Percentiles rank a stretch among this genome's conserved stretches.
These are phyloP conservation scores for Ceratocystiopsis minuta DNA, from an alignment of 2,329 filamentous ascomycete genomes.

Conservation along the genomic window DNA sequence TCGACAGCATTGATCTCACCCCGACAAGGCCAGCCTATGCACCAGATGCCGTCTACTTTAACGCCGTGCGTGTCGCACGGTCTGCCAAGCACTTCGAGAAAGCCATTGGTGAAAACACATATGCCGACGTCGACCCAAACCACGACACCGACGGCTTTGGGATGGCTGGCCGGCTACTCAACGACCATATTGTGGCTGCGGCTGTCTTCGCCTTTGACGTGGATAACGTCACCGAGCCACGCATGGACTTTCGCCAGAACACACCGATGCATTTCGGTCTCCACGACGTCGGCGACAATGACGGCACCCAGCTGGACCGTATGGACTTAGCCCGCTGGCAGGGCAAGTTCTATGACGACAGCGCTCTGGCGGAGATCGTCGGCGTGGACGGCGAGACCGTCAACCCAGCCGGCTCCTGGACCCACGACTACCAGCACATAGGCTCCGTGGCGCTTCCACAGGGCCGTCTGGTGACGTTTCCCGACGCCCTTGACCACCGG, in stretches of 20 bases:
- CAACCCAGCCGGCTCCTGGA: not conserved
- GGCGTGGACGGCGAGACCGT: too few relatives aligned
- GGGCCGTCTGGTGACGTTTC: constrained; percentile 26
- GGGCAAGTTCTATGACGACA: constrained; percentile 3
- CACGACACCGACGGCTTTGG: not conserved
- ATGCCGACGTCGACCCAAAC: too few relatives aligned
- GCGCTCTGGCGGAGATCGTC: constrained; percentile 8
- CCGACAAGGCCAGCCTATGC: constrained; percentile 33
- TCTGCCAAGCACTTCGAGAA: too few relatives aligned
- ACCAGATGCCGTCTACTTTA: constrained; percentile 7
- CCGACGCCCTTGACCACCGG: constrained; percentile 25
- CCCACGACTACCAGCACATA: not conserved
- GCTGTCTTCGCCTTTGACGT: constrained; percentile 32
- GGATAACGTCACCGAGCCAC: constrained; percentile 27
- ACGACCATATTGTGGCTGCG: constrained; percentile 37
- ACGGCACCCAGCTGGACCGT: not conserved
- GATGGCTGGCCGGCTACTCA: constrained; percentile 19
- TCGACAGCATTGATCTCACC: constrained; percentile 37
- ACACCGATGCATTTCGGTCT: too few relatives aligned
- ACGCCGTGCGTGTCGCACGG: too few relatives aligned
- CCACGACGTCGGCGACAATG: constrained; percentile 5
- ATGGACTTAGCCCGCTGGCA: too few relatives aligned
- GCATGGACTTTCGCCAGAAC: constrained; percentile 24
- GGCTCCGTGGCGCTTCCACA: constrained; percentile 7
- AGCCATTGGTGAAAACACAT: too few relatives aligned